phyloP scores from a whole-genome alignment of 352 stramenopile genomes.

The Globisporangium camurandrum region DNA sequence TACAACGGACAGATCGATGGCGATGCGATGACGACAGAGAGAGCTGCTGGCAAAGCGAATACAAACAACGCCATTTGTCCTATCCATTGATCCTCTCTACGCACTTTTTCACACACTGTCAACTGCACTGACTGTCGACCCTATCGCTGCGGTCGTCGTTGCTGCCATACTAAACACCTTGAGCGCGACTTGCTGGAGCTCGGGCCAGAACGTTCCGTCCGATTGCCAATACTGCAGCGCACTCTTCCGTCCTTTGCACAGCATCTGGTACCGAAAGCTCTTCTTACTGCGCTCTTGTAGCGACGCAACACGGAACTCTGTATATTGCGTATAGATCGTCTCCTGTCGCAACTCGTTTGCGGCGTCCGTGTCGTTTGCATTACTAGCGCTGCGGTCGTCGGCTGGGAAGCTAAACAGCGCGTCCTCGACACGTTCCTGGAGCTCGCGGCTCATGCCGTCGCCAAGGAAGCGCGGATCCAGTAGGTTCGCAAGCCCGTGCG shows the following conservation, averaged over 20 bases:
- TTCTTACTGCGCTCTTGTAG: conserved; percentile 14
- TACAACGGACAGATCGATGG: neutral
- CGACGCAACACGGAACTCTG: conserved; percentile 21
- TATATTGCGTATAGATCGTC: conserved; percentile 18
- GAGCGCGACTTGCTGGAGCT: conserved; percentile 18
- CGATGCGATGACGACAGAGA: neutral
- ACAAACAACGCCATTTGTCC: neutral
- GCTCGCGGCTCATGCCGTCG: conserved; percentile 9
- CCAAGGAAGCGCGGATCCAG: conserved; percentile 6
- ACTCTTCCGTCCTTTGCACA: conserved; percentile 16
- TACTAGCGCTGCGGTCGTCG: neutral
- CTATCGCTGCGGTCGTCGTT: neutral
- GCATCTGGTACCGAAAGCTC: conserved; percentile 18
- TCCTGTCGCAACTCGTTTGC: conserved; percentile 10
- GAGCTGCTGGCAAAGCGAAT: neutral
- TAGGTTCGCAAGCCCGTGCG: conserved; percentile 7
- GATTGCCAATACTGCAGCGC: conserved; percentile 25
- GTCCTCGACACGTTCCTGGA: conserved; percentile 25
- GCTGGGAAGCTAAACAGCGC: conserved; percentile 15
- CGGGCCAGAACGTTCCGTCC: conserved; percentile 20
- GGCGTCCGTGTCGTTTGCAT: neutral
- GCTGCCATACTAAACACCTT: conserved; percentile 4
- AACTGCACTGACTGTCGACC: neutral
- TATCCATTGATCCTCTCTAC: too few species aligned
- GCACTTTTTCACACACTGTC: neutral